Conservation (phyloP, 1,284 basidiomycete genomes). For the Xerocomus nothofagi region DNA sequence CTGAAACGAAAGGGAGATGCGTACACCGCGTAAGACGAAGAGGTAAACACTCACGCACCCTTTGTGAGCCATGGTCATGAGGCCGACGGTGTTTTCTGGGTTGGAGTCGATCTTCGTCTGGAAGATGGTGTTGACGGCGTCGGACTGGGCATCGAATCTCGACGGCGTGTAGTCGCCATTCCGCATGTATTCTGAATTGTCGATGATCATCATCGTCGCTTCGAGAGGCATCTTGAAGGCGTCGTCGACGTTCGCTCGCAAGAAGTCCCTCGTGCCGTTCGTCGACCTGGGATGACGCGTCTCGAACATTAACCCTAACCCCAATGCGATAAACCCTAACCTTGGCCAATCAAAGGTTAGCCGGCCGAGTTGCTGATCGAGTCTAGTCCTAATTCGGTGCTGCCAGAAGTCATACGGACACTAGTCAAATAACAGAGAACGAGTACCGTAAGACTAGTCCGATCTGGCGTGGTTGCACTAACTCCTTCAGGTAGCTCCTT, state of each 20-base stretch:
- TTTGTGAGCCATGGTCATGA: slow-evolving; percentile 98
- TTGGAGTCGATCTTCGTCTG: slow-evolving; percentile 93
- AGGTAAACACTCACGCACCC: slow-evolving; percentile 53
- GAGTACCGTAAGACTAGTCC: neutral
- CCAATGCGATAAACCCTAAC: slow-evolving; percentile 9
- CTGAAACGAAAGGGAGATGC: slow-evolving; percentile 41
- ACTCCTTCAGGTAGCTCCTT: neutral
- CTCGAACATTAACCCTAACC: slow-evolving; percentile 20
- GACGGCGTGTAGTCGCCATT: slow-evolving; percentile 94
- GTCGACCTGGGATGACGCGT: slow-evolving; percentile 28
- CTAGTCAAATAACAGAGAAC: neutral
- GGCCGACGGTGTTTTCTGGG: slow-evolving; percentile 94
- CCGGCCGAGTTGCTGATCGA: too few species aligned
- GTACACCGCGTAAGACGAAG: neutral
- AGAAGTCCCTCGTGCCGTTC: slow-evolving; percentile 5
- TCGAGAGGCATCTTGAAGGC: slow-evolving; percentile 80
- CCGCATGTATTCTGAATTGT: slow-evolving; percentile 95
- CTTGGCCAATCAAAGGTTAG: too few species aligned
- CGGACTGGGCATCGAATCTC: slow-evolving; percentile 86
- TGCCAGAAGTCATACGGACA: neutral
- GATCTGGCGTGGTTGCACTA: neutral
- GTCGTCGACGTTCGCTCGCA: slow-evolving; percentile 24
- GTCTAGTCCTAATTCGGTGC: neutral
- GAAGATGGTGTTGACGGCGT: slow-evolving; percentile 91
- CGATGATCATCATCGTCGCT: slow-evolving; percentile 90